Percentiles rank a stretch among this genome's conserved stretches.
Evolutionary conservation across 2,329 filamentous ascomycete genomes (phyloP).

Genomic region (Colletotrichum sp.): DNA sequence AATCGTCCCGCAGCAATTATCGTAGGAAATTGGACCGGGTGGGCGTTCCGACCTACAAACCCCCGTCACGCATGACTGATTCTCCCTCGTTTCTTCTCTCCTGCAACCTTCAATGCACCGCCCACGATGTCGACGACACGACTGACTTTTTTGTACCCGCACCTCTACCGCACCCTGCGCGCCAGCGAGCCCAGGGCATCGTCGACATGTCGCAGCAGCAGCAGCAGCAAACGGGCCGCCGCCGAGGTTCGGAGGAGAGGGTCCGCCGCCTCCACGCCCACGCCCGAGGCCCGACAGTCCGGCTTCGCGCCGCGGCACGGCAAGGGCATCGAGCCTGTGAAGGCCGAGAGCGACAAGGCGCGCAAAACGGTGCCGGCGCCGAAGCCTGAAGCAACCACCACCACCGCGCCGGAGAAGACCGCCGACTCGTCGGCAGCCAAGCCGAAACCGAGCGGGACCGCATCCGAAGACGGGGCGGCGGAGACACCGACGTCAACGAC

Average conservation of each 20-base stretch:
- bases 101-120: background rate
- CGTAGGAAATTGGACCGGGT: slow-evolving; percentile 4
- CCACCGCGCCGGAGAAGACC: background rate
- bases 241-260: slow-evolving; percentile 28
- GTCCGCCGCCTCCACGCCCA: slow-evolving; percentile 39
- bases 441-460: background rate
- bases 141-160: slow-evolving; percentile 73
- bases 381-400: background rate
- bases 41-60: background rate
- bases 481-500: slow-evolving; percentile 17
- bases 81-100: background rate
- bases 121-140: slow-evolving; percentile 63
- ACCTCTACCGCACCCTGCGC: slow-evolving; percentile 58
- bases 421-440: background rate
- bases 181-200: background rate
- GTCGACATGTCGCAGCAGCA: slow-evolving; percentile 38
- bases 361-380: slow-evolving; percentile 25
- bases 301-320: slow-evolving; percentile 61
- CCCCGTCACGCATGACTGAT: background rate
- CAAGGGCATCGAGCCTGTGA: slow-evolving; percentile 63
- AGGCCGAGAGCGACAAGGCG: slow-evolving; percentile 29
- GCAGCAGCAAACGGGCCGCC: slow-evolving; percentile 4
- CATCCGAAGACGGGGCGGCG: background rate
- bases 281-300: slow-evolving; percentile 40
- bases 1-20: background rate